Percentiles rank a stretch among this genome's conserved stretches.
Evolutionary conservation across 768 basidiomycete species (phyloP).

Genomic region (Tulasnella sp.): DNA sequence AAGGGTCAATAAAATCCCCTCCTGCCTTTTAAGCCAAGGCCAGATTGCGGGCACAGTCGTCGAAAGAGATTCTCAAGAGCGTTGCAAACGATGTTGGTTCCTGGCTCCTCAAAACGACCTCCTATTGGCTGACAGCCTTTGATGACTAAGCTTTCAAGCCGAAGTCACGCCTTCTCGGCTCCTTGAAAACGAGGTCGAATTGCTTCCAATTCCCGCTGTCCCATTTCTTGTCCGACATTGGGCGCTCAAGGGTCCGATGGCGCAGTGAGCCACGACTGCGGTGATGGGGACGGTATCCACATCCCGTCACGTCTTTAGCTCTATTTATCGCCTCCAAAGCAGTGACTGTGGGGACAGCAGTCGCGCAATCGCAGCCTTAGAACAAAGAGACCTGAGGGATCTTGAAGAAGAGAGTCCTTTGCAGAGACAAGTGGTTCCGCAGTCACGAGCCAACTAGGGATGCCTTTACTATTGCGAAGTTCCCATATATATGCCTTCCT

Average conservation of each 20-base stretch:
- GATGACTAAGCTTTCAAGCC: not conserved
- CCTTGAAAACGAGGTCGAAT: not conserved
- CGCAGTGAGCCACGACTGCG: not conserved
- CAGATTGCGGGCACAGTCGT: not conserved
- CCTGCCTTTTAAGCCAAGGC: not conserved
- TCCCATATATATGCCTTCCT: not conserved
- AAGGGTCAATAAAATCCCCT: too few relatives aligned
- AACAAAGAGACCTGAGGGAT: too few relatives aligned
- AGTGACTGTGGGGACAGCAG: too few relatives aligned
- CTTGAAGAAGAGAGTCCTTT: too few relatives aligned
- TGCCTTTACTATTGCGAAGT: too few relatives aligned
- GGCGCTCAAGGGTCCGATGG: too few relatives aligned
- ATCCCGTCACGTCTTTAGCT: too few relatives aligned
- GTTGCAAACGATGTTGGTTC: not conserved
- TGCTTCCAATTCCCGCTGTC: not conserved
- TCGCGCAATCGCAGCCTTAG: too few relatives aligned
- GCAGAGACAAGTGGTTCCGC: too few relatives aligned
- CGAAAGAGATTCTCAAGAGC: not conserved
- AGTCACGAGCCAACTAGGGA: too few relatives aligned
- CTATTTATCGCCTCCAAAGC: too few relatives aligned
- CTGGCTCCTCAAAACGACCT: not conserved
- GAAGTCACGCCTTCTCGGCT: not conserved
- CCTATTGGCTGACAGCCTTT: not conserved
- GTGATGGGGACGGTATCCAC: not conserved
- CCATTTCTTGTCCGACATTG: too few relatives aligned